These are phyloP conservation scores for Dactylis glomerata DNA, from an alignment of 176 grass and related monocot genomes.

Conservation along the genomic window DNA sequence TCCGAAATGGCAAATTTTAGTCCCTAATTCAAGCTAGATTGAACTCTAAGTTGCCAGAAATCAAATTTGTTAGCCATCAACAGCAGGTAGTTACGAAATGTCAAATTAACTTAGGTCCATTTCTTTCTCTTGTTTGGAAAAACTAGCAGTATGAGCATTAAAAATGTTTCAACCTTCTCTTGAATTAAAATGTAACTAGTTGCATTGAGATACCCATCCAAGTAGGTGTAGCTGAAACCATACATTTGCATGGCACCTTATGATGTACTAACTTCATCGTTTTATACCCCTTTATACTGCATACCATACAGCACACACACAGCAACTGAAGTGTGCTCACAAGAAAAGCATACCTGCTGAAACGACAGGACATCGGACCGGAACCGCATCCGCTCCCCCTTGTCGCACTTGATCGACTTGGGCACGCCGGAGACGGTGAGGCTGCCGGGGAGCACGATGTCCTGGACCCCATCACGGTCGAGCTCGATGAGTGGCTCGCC, in stretches of 20 bases:
- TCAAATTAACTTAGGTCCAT: background rate
- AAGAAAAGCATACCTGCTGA: conserved; percentile 61
- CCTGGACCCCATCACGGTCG: conserved; percentile 49
- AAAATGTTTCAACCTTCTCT: background rate
- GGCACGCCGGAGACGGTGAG: conserved; percentile 48
- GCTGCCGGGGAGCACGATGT: conserved; percentile 70
- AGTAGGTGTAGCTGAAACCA: background rate
- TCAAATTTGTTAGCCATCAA: background rate
- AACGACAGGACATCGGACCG: conserved; percentile 85
- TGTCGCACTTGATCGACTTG: conserved; percentile 84
- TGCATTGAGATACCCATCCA: background rate
- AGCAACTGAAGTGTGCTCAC: background rate
- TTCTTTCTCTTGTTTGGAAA: background rate
- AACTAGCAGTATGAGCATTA: too few species aligned
- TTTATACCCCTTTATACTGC: too few species aligned
- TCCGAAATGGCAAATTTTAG: background rate
- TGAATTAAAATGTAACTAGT: too few species aligned
- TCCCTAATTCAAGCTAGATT: background rate
- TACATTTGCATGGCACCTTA: background rate
- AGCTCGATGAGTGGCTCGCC: conserved; percentile 57
- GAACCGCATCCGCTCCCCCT: conserved; percentile 80
- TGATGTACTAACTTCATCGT: background rate
- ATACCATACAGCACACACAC: background rate
- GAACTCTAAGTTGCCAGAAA: background rate
- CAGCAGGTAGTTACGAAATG: background rate